A percentile compares a stretch with the other conserved stretches of the same genome.
These are phyloP conservation scores for Colletotrichum tabaci DNA, from an alignment of 2,329 filamentous ascomycete species.

Conservation along the genomic window DNA sequence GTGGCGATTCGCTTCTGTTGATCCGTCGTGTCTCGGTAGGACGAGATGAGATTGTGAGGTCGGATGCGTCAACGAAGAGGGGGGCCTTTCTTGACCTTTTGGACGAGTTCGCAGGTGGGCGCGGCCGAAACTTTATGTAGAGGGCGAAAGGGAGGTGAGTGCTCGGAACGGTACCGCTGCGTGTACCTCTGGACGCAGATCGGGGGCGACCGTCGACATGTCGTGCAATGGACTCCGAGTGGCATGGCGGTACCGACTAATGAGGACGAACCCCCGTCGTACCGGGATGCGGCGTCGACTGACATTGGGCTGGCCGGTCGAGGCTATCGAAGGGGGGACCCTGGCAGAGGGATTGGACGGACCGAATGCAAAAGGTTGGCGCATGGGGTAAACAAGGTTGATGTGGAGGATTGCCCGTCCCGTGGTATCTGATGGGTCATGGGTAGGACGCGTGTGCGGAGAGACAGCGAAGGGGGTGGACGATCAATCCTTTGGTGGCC, in stretches of 20 bases:
- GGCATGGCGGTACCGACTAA: constrained; percentile 12
- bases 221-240: constrained; percentile 22
- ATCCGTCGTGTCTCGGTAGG: constrained; percentile 3
- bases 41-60: not conserved
- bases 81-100: not conserved
- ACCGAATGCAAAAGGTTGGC: constrained; percentile 41
- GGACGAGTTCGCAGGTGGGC: constrained; percentile 6
- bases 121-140: constrained; percentile 25
- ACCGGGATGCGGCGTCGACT: constrained; percentile 28
- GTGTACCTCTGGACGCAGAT: constrained; percentile 6
- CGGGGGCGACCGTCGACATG: constrained; percentile 12
- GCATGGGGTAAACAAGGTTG: constrained; percentile 35
- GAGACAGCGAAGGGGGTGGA: constrained; percentile 12
- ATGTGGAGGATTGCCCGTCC: constrained; percentile 36
- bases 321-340: constrained; percentile 3
- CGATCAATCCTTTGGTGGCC: constrained; percentile 25
- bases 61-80: constrained; percentile 12
- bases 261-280: constrained; percentile 17
- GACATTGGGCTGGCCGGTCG: constrained; percentile 31
- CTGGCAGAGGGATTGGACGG: constrained; percentile 34
- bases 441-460: constrained; percentile 18
- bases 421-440: constrained; percentile 24
- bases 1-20: not conserved
- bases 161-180: not conserved
- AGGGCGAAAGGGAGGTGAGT: constrained; percentile 1